These are phyloP conservation scores for Friedmanniomyces endolithicus DNA, from an alignment of 495 filamentous ascomycete genomes.

Conservation along the genomic window DNA sequence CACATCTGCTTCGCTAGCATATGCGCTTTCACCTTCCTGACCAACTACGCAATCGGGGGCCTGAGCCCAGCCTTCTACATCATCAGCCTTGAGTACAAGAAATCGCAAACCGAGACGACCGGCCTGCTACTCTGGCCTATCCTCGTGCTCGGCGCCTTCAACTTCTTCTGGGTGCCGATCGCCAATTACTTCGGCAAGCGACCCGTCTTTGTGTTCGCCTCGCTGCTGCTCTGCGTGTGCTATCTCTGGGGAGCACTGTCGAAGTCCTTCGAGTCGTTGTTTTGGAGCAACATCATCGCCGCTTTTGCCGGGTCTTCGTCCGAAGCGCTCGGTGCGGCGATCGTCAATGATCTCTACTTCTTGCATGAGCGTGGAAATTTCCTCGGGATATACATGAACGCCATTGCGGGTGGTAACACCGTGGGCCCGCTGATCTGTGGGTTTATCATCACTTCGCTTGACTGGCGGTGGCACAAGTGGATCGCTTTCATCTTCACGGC, in stretches of 20 bases:
- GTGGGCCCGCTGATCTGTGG: conserved; percentile 28
- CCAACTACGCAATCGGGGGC: conserved; percentile 29
- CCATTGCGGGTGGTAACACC: conserved; percentile 26
- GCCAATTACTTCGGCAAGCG: conserved; percentile 30
- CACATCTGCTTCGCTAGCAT: conserved; percentile 24
- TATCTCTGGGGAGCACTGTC: conserved; percentile 28
- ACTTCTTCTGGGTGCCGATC: conserved; percentile 31
- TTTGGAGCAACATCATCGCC: conserved; percentile 28
- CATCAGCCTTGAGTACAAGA: conserved; percentile 24
- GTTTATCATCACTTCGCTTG: conserved; percentile 19
- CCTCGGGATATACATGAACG: conserved; percentile 27
- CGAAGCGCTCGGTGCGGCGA: conserved; percentile 27
- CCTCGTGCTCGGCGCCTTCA: conserved; percentile 27
- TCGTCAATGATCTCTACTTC: conserved; percentile 27
- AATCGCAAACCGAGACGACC: conserved; percentile 23
- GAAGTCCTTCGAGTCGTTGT: conserved; percentile 20
- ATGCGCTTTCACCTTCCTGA: conserved; percentile 27
- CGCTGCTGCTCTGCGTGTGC: conserved; percentile 21
- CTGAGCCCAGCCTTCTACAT: conserved; percentile 27
- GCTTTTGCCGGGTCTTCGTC: conserved; percentile 27
- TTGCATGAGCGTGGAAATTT: conserved; percentile 24
- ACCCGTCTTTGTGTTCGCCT: conserved; percentile 27
- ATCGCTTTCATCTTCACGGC: conserved; percentile 24
- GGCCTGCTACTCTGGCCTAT: conserved; percentile 26
- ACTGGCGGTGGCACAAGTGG: conserved; percentile 29